These are phyloP conservation scores for Diaporthe vexans DNA, from an alignment of 2,329 filamentous ascomycete genomes.

Conservation along the genomic window DNA sequence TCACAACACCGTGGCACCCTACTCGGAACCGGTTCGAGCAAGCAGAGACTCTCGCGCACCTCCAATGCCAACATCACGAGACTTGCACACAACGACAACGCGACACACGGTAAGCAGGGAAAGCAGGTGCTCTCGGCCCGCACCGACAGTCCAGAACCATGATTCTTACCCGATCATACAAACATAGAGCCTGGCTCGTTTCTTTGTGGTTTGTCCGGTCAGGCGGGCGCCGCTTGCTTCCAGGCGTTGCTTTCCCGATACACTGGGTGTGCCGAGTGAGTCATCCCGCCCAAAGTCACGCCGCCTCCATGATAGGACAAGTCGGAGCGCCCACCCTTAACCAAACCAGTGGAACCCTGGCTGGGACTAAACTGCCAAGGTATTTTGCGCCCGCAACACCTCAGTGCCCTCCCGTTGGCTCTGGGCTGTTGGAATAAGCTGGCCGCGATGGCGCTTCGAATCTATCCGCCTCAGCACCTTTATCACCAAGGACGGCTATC, in stretches of 20 bases:
- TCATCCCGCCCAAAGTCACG: conserved; percentile 17
- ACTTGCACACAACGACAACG: background rate
- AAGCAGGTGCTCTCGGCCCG: background rate
- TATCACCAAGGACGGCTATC: background rate
- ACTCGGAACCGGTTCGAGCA: background rate
- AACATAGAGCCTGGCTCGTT: background rate
- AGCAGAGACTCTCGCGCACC: background rate
- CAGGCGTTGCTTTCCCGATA: background rate
- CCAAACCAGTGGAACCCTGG: background rate
- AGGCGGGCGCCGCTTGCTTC: background rate
- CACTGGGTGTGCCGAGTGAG: conserved; percentile 22
- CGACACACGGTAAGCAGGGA: background rate
- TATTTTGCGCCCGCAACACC: background rate
- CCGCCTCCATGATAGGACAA: conserved; percentile 20
- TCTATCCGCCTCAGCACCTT: background rate
- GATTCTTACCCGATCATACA: background rate
- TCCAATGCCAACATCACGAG: conserved; percentile 13
- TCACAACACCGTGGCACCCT: background rate
- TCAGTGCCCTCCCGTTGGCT: background rate
- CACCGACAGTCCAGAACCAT: background rate
- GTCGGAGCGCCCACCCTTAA: background rate
- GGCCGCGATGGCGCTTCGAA: conserved; percentile 3
- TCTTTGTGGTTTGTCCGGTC: background rate
- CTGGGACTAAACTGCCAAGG: background rate
- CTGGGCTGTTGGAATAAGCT: background rate